phyloP scores from a whole-genome alignment of 169 alveolate species.

The Plasmodium vivax region DNA sequence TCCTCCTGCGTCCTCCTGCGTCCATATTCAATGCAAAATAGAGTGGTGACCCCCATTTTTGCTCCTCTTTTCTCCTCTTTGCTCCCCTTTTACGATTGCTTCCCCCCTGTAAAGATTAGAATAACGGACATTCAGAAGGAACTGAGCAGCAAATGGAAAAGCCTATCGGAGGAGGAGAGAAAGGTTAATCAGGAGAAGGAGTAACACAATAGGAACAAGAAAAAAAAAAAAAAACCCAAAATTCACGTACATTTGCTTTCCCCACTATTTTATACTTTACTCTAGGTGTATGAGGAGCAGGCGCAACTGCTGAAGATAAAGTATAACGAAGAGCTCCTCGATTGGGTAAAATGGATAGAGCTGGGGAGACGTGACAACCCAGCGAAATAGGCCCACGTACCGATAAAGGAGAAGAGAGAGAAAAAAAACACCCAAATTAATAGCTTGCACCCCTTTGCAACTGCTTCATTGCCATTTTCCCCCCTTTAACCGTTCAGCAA shows the following conservation, averaged over 20 bases:
- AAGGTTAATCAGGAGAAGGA: slow-evolving; percentile 19
- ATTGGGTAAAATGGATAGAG: slow-evolving; percentile 49
- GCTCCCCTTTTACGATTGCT: not conserved
- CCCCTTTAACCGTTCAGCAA: slow-evolving; percentile 14
- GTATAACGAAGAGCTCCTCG: slow-evolving; percentile 61
- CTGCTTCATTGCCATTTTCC: not conserved
- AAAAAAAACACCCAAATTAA: not conserved
- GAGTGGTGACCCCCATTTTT: not conserved
- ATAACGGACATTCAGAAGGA: slow-evolving; percentile 73
- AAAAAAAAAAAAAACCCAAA: not conserved
- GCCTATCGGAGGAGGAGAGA: slow-evolving; percentile 51
- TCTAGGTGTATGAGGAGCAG: slow-evolving; percentile 52
- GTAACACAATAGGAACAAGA: not conserved
- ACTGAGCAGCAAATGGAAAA: slow-evolving; percentile 65
- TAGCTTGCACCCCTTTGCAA: not conserved
- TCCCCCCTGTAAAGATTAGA: slow-evolving; percentile 20
- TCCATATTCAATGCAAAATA: not conserved
- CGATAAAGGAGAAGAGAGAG: not conserved
- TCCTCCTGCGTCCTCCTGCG: not conserved
- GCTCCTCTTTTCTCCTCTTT: not conserved
- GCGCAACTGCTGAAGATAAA: slow-evolving; percentile 54
- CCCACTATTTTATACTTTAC: not conserved
- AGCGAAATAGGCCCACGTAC: not conserved
- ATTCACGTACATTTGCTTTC: not conserved
- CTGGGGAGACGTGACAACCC: not conserved